Percentiles rank a stretch among this genome's conserved stretches.
These are phyloP conservation scores for Cladosporium sp. DNA, from an alignment of 2,329 filamentous ascomycete genomes.

Conservation along the genomic window DNA sequence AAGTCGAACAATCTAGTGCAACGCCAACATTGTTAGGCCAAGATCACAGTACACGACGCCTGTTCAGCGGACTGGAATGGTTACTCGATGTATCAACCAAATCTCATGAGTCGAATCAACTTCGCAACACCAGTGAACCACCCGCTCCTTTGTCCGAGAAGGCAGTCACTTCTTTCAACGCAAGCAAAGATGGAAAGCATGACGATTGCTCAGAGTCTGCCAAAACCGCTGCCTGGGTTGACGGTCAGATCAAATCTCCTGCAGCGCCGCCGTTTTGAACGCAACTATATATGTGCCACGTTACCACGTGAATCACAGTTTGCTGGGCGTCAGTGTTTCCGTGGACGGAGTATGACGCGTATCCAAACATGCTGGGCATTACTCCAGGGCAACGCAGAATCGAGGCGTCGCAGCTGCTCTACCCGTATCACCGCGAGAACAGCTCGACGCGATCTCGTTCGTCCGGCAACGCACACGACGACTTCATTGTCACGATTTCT, in stretches of 20 bases:
- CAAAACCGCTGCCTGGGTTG: slow-evolving; percentile 4
- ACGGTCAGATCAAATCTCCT: not conserved
- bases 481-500: too few species aligned
- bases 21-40: not conserved
- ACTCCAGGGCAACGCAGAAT: not conserved
- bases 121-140: not conserved
- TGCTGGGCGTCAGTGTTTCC: too few species aligned
- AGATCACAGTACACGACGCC: not conserved
- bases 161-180: not conserved
- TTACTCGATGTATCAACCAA: not conserved
- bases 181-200: not conserved
- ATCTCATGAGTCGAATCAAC: not conserved
- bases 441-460: too few species aligned
- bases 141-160: slow-evolving; percentile 4
- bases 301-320: too few species aligned
- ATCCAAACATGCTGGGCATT: not conserved
- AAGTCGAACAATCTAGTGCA: not conserved
- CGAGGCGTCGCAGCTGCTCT: not conserved
- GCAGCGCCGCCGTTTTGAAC: slow-evolving; percentile 6
- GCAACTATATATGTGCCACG: not conserved
- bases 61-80: not conserved
- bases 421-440: too few species aligned
- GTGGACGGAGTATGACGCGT: not conserved
- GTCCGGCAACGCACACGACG: too few species aligned
- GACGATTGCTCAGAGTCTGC: not conserved